A percentile compares a stretch with the other conserved stretches of the same genome.
phyloP scores from a whole-genome alignment of 805 yeast genomes.

The Metschnikowia arizonensis region DNA sequence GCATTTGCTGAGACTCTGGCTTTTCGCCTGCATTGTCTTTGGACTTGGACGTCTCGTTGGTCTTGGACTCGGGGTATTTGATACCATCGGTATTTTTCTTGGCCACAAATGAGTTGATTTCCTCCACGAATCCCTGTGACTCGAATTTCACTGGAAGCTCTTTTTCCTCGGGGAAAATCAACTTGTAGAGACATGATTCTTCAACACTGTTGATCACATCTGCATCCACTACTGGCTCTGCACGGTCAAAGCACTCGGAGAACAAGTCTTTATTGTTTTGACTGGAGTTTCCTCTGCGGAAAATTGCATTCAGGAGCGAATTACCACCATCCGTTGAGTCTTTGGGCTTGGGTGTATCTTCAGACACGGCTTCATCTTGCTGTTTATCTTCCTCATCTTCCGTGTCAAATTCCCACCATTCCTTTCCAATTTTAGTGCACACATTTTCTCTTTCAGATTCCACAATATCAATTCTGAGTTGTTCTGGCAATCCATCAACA shows the following conservation, averaged over 20 bases:
- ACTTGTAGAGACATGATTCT: neutral
- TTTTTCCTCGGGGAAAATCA: conserved; percentile 3
- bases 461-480: no score
- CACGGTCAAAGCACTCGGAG: conserved; percentile 4
- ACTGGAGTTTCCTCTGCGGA: neutral
- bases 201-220: neutral
- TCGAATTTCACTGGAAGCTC: neutral
- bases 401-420: conserved; percentile 11
- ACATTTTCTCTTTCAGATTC: neutral
- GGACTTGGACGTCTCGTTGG: no score
- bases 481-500: no score
- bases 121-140: neutral
- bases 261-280: neutral
- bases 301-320: no score
- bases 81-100: neutral
- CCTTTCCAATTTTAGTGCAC: conserved; percentile 6
- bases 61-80: neutral
- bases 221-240: neutral
- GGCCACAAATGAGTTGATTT: neutral
- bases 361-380: no score
- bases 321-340: no score
- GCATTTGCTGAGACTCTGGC: neutral
- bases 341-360: no score
- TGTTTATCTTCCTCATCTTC: conserved; percentile 1
- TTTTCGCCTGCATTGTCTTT: no score